Evolutionary conservation across 2,329 filamentous ascomycete species (phyloP), one percentile per base, ranked within the genome.

Genomic region (Coniochaeta ligniaria): DNA sequence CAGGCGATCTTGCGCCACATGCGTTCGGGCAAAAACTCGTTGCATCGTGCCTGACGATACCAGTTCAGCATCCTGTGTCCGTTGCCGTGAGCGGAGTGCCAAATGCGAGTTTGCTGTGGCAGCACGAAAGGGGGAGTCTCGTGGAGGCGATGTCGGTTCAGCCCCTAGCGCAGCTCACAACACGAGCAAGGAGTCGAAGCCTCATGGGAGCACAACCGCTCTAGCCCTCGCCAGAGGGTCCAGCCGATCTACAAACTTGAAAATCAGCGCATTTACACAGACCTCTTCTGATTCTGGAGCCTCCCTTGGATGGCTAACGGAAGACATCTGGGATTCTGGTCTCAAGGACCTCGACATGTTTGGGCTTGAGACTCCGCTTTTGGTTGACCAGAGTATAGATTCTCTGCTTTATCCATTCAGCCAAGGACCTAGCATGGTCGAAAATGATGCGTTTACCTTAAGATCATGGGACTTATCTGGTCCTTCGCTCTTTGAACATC

Each of bases 301-400:
- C 20, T 31, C 24, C 22, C 24, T 45, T 36, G 22, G 36, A 26
- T 26, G 14, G 38, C 31, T 17, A 33, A 22, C 55, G 31, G 55
- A 22, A 22, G 31, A 57, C 55, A 57, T 36, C 16, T 58, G 33
- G 57, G 57, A 58, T 43, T 22, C 57, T 8, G n/a, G 24, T 31
- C 24, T 43, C 57, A 22, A 24, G 11, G 20, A n/a, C 31, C 26
- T 58, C 57, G 57, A 45, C 16, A 20, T 38, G 80, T 33, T 57
- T 26, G 50, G 24, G 50, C 24, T 54, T 14, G 50, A 54, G 50
- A 54, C 6, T 33, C 24, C 50, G 24, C 50, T 33, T 31, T 28
- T 31, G 9, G 50, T 6, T 28, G 28, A 54, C 50, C 50, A 54
- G 24, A 20, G 50, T 20, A 28, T 31, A 8, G 24, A 54, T 54